A percentile compares a stretch with the other conserved stretches of the same genome.
phyloP scores from a whole-genome alignment of 495 filamentous ascomycete species.

The Aspergillus panamensis region DNA sequence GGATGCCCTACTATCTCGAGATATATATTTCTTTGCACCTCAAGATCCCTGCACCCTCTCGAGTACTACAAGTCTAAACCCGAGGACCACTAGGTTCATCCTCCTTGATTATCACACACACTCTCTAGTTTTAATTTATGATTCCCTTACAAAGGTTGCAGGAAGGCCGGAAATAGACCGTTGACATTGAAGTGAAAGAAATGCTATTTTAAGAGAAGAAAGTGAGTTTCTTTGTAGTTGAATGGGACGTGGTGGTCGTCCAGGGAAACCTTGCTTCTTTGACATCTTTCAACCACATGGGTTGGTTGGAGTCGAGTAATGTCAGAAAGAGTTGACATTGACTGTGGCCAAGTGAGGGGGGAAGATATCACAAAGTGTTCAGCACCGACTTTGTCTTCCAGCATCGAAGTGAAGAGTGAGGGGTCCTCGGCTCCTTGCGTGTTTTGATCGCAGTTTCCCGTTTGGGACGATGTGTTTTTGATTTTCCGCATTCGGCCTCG shows the following conservation, averaged over 20 bases:
- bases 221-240: not conserved
- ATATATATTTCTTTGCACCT: too few species aligned
- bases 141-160: too few species aligned
- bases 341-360: too few species aligned
- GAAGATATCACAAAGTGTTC: too few species aligned
- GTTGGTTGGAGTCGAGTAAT: not conserved
- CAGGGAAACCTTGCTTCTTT: not conserved
- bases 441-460: slow-evolving; percentile 24
- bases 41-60: too few species aligned
- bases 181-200: not conserved
- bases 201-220: not conserved
- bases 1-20: too few species aligned
- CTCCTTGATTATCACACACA: too few species aligned
- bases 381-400: too few species aligned
- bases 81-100: too few species aligned
- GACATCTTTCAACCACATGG: not conserved
- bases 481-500: slow-evolving; percentile 22
- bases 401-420: too few species aligned
- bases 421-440: slow-evolving; percentile 16
- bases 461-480: slow-evolving; percentile 26
- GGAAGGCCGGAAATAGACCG: not conserved
- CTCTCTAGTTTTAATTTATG: too few species aligned
- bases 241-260: not conserved
- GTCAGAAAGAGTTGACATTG: not conserved
- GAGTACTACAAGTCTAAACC: too few species aligned